Conservation (phyloP, 108 stramenopile genomes). For the Cyclostephanos invisitatus region DNA sequence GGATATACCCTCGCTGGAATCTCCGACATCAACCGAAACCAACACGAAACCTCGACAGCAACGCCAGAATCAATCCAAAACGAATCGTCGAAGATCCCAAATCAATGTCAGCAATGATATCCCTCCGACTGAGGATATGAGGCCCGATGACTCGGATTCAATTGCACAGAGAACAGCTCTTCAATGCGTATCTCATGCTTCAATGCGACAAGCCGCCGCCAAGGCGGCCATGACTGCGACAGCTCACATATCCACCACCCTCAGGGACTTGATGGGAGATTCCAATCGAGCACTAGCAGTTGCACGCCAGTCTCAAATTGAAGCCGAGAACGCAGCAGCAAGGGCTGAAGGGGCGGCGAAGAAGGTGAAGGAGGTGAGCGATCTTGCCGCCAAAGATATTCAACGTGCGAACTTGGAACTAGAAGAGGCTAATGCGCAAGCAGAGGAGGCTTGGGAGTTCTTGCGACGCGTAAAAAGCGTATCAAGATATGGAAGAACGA, state of each 20-base stretch:
- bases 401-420: slow-evolving; percentile 24
- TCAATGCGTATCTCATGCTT: slow-evolving; percentile 31
- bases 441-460: slow-evolving; percentile 32
- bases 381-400: slow-evolving; percentile 20
- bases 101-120: not conserved
- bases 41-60: not conserved
- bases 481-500: not conserved
- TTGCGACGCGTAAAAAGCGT: slow-evolving; percentile 19
- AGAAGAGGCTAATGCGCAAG: slow-evolving; percentile 34
- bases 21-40: not conserved
- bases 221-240: slow-evolving; percentile 21
- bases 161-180: slow-evolving; percentile 22
- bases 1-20: slow-evolving; percentile 23
- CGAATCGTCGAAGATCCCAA: not conserved
- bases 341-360: slow-evolving; percentile 26
- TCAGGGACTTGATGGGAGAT: slow-evolving; percentile 20
- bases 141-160: not conserved
- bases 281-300: slow-evolving; percentile 20
- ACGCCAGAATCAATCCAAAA: slow-evolving; percentile 3
- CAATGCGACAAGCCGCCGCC: slow-evolving; percentile 34
- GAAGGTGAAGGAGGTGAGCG: slow-evolving; percentile 27
- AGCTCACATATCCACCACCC: slow-evolving; percentile 16
- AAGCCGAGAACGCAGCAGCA: slow-evolving; percentile 27
- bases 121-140: not conserved
- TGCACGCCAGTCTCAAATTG: slow-evolving; percentile 22